These are phyloP conservation scores for Antitrichia curtipendula DNA, from an alignment of 225 moss, liverwort and hornwort genomes.

Conservation along the genomic window DNA sequence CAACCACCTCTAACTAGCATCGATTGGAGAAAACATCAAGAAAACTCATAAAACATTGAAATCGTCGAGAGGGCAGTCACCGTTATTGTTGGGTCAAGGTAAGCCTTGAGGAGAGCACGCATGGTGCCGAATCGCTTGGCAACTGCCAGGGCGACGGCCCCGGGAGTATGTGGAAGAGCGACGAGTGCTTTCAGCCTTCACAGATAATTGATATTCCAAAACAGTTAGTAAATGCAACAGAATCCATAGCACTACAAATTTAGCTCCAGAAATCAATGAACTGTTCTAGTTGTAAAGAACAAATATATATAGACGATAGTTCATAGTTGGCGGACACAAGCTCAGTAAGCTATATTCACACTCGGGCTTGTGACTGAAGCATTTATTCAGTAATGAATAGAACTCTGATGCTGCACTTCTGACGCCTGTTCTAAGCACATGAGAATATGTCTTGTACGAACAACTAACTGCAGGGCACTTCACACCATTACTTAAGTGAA, in stretches of 20 bases:
- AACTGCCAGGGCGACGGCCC: constrained; percentile 73
- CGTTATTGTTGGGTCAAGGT: constrained; percentile 53
- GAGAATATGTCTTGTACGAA: neutral
- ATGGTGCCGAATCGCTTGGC: constrained; percentile 60
- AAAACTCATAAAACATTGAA: neutral
- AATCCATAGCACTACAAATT: neutral
- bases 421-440: neutral
- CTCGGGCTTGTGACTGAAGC: neutral
- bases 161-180: constrained; percentile 63
- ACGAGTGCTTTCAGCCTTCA: constrained; percentile 82
- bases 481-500: neutral
- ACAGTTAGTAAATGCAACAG: neutral
- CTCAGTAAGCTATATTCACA: neutral
- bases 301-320: neutral
- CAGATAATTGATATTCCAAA: neutral
- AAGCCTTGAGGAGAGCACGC: constrained; percentile 73
- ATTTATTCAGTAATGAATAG: neutral
- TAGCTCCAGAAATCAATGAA: neutral
- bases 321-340: neutral
- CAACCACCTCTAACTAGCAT: neutral
- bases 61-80: constrained; percentile 19
- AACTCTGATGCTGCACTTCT: neutral
- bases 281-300: neutral
- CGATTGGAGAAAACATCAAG: neutral
- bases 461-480: neutral